Percentiles rank a stretch among this genome's conserved stretches.
Conservation (phyloP, 805 yeast species). For the Priceomyces castillae region DNA sequence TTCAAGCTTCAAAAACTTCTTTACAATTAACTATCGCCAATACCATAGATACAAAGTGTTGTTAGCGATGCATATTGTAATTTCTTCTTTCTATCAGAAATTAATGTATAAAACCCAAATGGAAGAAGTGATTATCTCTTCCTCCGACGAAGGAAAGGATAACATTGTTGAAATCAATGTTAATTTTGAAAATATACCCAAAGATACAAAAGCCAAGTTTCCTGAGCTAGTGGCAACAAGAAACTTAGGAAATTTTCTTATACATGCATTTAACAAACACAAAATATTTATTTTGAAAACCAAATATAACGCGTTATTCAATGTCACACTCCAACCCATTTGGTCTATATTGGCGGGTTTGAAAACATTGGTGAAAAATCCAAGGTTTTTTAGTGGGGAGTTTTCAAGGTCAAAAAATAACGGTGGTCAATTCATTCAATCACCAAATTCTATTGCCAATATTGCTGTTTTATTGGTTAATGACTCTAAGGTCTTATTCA, state of each 20-base stretch:
- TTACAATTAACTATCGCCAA: constrained; percentile 4
- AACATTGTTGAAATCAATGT: constrained; percentile 1
- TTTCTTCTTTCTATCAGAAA: constrained; percentile 5
- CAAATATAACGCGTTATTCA: constrained; percentile 6
- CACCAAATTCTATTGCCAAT: constrained; percentile 5
- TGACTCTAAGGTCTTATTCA: constrained; percentile 29
- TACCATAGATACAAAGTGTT: constrained; percentile 8
- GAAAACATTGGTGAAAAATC: constrained; percentile 27
- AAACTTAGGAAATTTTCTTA: constrained; percentile 27
- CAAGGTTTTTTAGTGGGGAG: constrained; percentile 31
- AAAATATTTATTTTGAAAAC: constrained; percentile 13
- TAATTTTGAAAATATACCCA: background rate
- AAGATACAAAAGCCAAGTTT: constrained; percentile 1
- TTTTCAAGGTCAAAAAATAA: constrained; percentile 22
- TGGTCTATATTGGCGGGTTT: constrained; percentile 43
- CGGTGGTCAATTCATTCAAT: constrained; percentile 18
- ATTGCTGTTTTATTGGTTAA: constrained; percentile 27
- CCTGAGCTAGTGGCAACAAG: constrained; percentile 15
- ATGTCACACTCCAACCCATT: constrained; percentile 32
- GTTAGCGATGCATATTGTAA: constrained; percentile 3
- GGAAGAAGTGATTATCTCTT: constrained; percentile 1
- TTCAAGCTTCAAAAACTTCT: constrained; percentile 6
- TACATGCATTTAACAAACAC: constrained; percentile 20
- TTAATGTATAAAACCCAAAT: constrained; percentile 2
- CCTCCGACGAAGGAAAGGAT: background rate